Conservation (phyloP, 768 basidiomycete species). For the Russula lepida region DNA sequence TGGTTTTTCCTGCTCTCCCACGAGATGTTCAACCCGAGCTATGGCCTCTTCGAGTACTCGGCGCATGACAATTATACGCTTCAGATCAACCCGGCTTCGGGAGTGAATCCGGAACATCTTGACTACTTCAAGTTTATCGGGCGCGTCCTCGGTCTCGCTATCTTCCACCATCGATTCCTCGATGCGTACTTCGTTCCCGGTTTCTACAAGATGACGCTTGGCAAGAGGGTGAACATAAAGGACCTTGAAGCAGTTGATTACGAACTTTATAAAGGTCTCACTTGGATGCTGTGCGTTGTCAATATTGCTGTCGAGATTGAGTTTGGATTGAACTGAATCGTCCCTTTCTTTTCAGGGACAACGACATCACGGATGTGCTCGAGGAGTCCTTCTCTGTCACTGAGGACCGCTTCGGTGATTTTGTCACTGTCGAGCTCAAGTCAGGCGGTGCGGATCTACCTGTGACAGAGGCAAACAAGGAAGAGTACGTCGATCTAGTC, state of each 20-base stretch:
- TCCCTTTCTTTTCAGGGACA: slow-evolving; percentile 38
- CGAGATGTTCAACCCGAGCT: slow-evolving; percentile 75
- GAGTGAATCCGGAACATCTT: slow-evolving; percentile 67
- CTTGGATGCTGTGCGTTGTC: slow-evolving; percentile 62
- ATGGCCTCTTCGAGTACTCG: slow-evolving; percentile 77
- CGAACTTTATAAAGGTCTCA: slow-evolving; percentile 57
- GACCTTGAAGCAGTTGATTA: slow-evolving; percentile 67
- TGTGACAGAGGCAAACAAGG: slow-evolving; percentile 71
- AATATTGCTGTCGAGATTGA: neutral
- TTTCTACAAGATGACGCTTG: slow-evolving; percentile 72
- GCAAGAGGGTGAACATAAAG: slow-evolving; percentile 47
- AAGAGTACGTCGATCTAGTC: slow-evolving; percentile 67
- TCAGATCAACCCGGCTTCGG: slow-evolving; percentile 70
- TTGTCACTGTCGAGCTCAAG: slow-evolving; percentile 57
- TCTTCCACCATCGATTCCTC: slow-evolving; percentile 71
- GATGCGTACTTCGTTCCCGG: slow-evolving; percentile 75
- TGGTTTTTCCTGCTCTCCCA: slow-evolving; percentile 84
- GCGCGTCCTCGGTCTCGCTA: slow-evolving; percentile 60
- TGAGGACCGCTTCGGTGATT: slow-evolving; percentile 70
- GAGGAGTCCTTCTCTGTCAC: slow-evolving; percentile 66
- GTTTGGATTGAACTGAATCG: neutral
- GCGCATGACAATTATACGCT: slow-evolving; percentile 74
- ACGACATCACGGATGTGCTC: slow-evolving; percentile 66
- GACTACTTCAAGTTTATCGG: slow-evolving; percentile 82
- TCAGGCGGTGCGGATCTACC: slow-evolving; percentile 49